Conservation (phyloP, 108 stramenopile genomes). For the Cyclotella choctawhatcheeana region DNA sequence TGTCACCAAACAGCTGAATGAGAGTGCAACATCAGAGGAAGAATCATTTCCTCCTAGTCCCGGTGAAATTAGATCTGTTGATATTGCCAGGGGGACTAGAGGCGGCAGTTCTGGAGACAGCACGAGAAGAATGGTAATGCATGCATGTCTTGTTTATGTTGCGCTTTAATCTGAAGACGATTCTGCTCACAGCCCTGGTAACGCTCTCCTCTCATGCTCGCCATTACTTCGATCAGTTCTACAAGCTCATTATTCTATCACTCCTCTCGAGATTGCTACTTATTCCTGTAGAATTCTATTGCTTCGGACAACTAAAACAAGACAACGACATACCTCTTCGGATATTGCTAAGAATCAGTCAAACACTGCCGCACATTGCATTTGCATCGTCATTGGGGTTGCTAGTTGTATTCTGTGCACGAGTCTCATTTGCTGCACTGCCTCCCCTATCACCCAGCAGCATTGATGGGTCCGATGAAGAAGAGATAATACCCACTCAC, state of each 20-base stretch:
- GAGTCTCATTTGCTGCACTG: constrained; percentile 42
- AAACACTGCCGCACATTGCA: constrained; percentile 49
- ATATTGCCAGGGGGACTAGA: constrained; percentile 14
- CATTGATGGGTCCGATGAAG: constrained; percentile 33
- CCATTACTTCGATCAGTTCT: constrained; percentile 28
- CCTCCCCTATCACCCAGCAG: constrained; percentile 33
- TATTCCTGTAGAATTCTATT: constrained; percentile 44
- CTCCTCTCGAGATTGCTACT: constrained; percentile 40
- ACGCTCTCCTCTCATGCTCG: not conserved
- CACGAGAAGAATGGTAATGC: constrained; percentile 41
- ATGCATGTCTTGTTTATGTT: not conserved
- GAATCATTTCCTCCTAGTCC: constrained; percentile 32
- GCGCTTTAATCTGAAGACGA: not conserved
- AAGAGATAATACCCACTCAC: constrained; percentile 21
- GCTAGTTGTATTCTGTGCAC: constrained; percentile 42
- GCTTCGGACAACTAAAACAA: constrained; percentile 8
- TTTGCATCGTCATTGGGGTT: constrained; percentile 43
- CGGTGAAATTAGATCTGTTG: constrained; percentile 33
- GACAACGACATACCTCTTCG: constrained; percentile 13
- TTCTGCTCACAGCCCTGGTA: not conserved
- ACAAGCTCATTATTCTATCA: constrained; percentile 40
- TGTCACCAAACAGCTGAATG: constrained; percentile 1
- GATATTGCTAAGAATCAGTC: constrained; percentile 38
- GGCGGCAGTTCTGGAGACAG: constrained; percentile 51
- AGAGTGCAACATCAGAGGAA: constrained; percentile 16